A percentile compares a stretch with the other conserved stretches of the same genome.
These are phyloP conservation scores for Leishmania tarentolae DNA, from an alignment of 208 protist species.

Conservation along the genomic window DNA sequence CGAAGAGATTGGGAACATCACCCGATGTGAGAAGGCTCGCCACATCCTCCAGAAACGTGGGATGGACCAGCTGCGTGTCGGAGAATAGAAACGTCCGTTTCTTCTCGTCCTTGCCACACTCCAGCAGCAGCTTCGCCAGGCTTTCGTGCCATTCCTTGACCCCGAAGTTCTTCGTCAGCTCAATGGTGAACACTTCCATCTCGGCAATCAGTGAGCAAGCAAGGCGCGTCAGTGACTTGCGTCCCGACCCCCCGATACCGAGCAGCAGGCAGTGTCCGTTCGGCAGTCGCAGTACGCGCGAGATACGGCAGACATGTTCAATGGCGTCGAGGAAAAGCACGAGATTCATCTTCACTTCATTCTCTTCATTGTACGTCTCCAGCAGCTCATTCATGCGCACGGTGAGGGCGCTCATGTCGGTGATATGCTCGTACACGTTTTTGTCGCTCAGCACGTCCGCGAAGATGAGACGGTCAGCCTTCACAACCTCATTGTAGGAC, in stretches of 20 bases:
- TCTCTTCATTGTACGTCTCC: conserved; percentile 94
- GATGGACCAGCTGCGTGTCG: conserved; percentile 97
- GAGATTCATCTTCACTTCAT: conserved; percentile 93
- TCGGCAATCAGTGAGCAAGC: conserved; percentile 94
- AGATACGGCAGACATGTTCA: conserved; percentile 96
- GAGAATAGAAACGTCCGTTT: conserved; percentile 96
- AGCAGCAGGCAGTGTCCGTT: conserved; percentile 96
- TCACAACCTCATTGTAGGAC: conserved; percentile 63
- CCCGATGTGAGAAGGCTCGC: conserved; percentile 96
- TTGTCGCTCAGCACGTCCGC: conserved; percentile 89
- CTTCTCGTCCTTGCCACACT: conserved; percentile 96
- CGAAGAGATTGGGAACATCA: conserved; percentile 97
- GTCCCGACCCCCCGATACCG: conserved; percentile 97
- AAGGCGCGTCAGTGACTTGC: conserved; percentile 95
- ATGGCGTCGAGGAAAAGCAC: conserved; percentile 97
- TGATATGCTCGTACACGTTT: conserved; percentile 92
- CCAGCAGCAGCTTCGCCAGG: conserved; percentile 92
- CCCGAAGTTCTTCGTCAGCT: conserved; percentile 97
- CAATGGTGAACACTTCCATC: conserved; percentile 95
- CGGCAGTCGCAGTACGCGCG: conserved; percentile 93
- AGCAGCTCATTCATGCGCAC: conserved; percentile 84
- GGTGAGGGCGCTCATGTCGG: conserved; percentile 76
- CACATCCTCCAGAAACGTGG: conserved; percentile 98
- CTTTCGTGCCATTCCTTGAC: conserved; percentile 96
- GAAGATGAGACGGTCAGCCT: conserved; percentile 91